Evolutionary conservation across 345 rosid genomes (phyloP), one percentile per base, ranked within the genome.

Genomic region (Linum usitatissimum): DNA sequence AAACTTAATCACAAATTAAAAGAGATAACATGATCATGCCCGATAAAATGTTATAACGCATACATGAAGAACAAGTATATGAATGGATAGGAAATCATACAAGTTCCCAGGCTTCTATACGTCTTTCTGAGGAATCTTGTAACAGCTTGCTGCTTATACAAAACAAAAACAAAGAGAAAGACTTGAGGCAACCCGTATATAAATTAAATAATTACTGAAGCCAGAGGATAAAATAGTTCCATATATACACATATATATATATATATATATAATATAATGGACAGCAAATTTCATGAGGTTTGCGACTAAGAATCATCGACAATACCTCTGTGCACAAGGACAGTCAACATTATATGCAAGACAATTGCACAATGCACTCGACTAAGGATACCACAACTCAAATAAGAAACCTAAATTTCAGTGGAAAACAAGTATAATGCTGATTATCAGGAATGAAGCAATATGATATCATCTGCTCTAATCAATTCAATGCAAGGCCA

Each of bases 91-190:
- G 45, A 66, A 17, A 55, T 60, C 83, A 45, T 80, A 81, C 91
- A 53, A 92, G 90, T 73, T 92, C 95, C 95, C 95, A 87, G 34
- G 83, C 88, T 75, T 85, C 86, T 55, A 83, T 58, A 54, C 76
- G 68, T 72, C 79, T 80, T 45, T 63, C 64, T 59, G 88, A 60
- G 64, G 77, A 62, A 67, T 72, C 75, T 18, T 60, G 68, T 57
- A 84, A 61, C 64, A 84, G 75, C 67, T 68, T 78, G 71, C 96
- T 92, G 90, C 66, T 45, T 18, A 70, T 17, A 68, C 68, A 74
- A 58, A 53, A 72, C 6, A n/a, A 23, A 21, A 55, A 3, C 18
- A 20, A 30, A 40, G 15, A 59, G 51, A 45, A 34, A 18, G 18
- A 60, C 0, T 34, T 34, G 6, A 34, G 38, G 59, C 53, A 10